Base-by-base conservation (phyloP, 2,329 filamentous ascomycete genomes). In the Nothophoma quercina region DNA sequence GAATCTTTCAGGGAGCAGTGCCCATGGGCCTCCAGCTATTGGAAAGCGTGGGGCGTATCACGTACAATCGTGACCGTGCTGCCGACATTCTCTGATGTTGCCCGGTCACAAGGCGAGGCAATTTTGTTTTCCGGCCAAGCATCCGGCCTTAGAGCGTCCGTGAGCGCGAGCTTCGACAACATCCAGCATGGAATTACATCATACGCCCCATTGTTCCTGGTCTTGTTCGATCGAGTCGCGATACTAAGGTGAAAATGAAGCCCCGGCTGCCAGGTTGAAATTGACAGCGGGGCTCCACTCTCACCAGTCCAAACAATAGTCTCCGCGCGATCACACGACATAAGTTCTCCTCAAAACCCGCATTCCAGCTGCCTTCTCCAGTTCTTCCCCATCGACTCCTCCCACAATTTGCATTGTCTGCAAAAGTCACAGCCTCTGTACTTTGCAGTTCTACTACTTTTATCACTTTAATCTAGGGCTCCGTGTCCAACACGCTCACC, bases 311-410 rank as follows among this genome's bases (percentile, higher is more conserved):
- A 51, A 47, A 49, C 48, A 38, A 56, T 50, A 43, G 42, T 57
- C 56, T 60, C 63, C 57, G 41, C 61, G 46, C 55, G 23, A 32
- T 47, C 46, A 32, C 49, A 32, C 46, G 63, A 63, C 62, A 49
- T 65, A 66, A 62, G 57, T 55, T 58, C 58, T 58, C 56, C 58
- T 61, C 56, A 52, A 30, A 59, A 59, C 54, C 58, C 56, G 55
- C 59, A 62, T 39, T 59, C 50, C 35, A 55, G 51, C 16, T 39
- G 47, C 29, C 36, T 51, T 54, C 51, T 52, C 44, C 51, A 52
- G 48, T 51, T 55, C 22, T 35, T 43, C 45, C 50, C 43, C 50
- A 48, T 39, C 35, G 32, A 43, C 39, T 61, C 59, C 58, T 57
- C 51, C 53, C 58, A 44, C 54, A 50, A 51, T 30, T 35, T 46